phyloP scores from a whole-genome alignment of 1,284 basidiomycete species.

The Cystobasidiaceae sp. region DNA sequence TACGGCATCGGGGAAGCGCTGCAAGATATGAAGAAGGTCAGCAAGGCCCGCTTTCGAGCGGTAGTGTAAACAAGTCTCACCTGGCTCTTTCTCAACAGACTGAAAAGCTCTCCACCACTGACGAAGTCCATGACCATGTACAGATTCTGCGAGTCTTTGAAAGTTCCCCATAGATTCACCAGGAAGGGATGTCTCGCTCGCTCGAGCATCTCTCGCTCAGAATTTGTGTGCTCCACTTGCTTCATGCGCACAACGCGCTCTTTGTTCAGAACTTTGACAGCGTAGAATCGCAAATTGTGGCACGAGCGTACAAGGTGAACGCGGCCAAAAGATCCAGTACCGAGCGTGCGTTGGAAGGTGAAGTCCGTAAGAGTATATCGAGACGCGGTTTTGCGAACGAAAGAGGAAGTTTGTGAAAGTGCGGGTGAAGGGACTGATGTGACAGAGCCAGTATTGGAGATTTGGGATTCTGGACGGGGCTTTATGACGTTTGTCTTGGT shows the following conservation, averaged over 20 bases:
- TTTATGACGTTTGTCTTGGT: background rate
- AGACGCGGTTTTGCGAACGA: constrained; percentile 51
- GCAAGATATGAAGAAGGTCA: constrained; percentile 35
- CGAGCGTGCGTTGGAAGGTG: constrained; percentile 57
- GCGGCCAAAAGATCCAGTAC: constrained; percentile 89
- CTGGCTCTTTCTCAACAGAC: constrained; percentile 81
- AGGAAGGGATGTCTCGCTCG: constrained; percentile 92
- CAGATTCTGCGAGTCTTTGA: constrained; percentile 85
- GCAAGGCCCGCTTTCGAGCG: background rate
- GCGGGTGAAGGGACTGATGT: constrained; percentile 34
- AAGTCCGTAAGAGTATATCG: constrained; percentile 53
- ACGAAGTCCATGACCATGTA: constrained; percentile 99
- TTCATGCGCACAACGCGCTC: constrained; percentile 93
- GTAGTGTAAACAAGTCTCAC: constrained; percentile 43
- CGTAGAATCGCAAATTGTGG: constrained; percentile 88
- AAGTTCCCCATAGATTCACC: constrained; percentile 96
- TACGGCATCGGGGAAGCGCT: constrained; percentile 96
- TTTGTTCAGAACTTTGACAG: constrained; percentile 89
- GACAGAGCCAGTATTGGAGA: background rate
- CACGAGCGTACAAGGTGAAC: constrained; percentile 88
- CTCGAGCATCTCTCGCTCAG: constrained; percentile 84
- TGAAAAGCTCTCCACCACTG: constrained; percentile 93
- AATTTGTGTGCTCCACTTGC: constrained; percentile 96
- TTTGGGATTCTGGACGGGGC: background rate
- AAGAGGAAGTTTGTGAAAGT: constrained; percentile 36